These are phyloP conservation scores for Vitis riparia DNA, from an alignment of 164 flowering plant species.

Conservation along the genomic window DNA sequence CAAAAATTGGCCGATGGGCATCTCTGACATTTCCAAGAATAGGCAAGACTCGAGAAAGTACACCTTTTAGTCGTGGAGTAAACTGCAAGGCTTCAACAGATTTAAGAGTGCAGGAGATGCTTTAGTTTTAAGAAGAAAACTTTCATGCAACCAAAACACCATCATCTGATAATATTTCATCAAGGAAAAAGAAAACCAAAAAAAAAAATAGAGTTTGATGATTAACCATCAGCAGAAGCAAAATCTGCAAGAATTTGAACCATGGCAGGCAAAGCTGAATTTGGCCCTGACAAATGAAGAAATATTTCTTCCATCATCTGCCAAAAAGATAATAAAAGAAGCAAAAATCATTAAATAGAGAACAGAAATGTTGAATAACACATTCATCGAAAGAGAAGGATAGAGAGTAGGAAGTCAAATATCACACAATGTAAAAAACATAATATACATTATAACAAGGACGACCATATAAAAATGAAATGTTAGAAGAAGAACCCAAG, in stretches of 20 bases:
- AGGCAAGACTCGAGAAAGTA: constrained; percentile 84
- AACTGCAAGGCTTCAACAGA: constrained; percentile 78
- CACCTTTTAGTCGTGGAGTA: constrained; percentile 77
- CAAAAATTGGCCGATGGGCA: constrained; percentile 81
- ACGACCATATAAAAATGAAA: not conserved
- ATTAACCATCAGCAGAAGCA: constrained; percentile 82
- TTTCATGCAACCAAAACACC: constrained; percentile 1
- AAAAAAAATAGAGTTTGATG: constrained; percentile 10
- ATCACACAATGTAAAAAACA: not conserved
- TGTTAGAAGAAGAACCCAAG: not conserved
- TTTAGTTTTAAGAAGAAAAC: constrained; percentile 20
- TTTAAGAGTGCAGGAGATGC: constrained; percentile 13
- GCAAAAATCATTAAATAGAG: constrained; percentile 3
- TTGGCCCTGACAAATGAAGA: constrained; percentile 76
- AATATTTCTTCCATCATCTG: constrained; percentile 98
- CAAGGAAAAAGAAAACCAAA: not conserved
- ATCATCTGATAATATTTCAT: not conserved
- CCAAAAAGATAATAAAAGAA: constrained; percentile 10
- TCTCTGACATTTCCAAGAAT: constrained; percentile 94
- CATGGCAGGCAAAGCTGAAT: constrained; percentile 80
- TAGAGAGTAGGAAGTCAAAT: not conserved
- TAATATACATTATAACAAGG: not conserved
- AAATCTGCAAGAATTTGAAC: constrained; percentile 96
- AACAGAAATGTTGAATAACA: not conserved
- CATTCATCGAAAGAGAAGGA: not conserved